Conservation (phyloP, 179 eudicot genomes). For the Beta macrorhiza region DNA sequence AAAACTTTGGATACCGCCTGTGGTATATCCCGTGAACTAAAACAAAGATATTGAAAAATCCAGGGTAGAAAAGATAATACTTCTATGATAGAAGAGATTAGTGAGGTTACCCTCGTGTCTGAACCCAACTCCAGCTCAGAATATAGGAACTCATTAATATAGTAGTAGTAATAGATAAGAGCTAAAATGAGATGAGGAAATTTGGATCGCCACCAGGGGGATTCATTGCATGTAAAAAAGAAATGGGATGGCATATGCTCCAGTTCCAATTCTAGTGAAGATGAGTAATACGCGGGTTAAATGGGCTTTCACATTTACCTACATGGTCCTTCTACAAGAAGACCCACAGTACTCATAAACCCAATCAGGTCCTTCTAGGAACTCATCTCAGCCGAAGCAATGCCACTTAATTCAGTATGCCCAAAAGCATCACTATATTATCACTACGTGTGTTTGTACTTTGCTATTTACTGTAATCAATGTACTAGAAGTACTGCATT, state of each 20-base stretch:
- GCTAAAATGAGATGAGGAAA: too few relatives aligned
- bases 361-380: background rate
- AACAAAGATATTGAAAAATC: too few relatives aligned
- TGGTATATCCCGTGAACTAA: too few relatives aligned
- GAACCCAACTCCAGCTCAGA: too few relatives aligned
- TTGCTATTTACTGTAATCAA: background rate
- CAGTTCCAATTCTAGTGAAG: background rate
- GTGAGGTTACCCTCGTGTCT: too few relatives aligned
- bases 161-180: too few relatives aligned
- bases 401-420: background rate
- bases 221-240: too few relatives aligned
- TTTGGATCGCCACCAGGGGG: too few relatives aligned
- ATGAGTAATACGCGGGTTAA: background rate
- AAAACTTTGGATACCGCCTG: too few relatives aligned
- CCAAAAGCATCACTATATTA: background rate
- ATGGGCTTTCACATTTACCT: background rate
- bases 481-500: background rate
- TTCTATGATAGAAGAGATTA: too few relatives aligned
- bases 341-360: background rate
- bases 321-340: background rate
- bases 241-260: background rate
- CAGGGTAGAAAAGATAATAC: too few relatives aligned
- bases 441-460: background rate
- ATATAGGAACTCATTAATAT: too few relatives aligned
- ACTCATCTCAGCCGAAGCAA: background rate